These are phyloP conservation scores for Theileria sp. DNA, from an alignment of 169 alveolate species.

Conservation along the genomic window DNA sequence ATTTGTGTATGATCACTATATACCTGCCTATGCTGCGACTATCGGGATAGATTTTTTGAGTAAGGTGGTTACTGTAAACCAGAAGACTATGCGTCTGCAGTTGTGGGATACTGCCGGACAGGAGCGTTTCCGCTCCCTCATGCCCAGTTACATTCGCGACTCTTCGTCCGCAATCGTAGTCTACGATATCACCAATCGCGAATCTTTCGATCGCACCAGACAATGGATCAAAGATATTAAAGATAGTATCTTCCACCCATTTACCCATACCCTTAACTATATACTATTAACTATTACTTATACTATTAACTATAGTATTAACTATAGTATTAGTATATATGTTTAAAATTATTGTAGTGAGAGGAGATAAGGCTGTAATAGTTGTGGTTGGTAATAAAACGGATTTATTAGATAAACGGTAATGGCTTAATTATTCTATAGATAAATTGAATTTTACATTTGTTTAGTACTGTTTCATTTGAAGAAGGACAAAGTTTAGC, in stretches of 20 bases:
- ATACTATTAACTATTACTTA: too few relatives aligned
- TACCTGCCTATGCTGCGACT: constrained; percentile 85
- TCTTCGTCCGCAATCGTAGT: constrained; percentile 95
- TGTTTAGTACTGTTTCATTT: constrained; percentile 74
- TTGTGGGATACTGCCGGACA: constrained; percentile 99
- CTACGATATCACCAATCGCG: constrained; percentile 91
- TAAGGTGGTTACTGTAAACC: constrained; percentile 92
- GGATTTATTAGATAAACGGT: constrained; percentile 92
- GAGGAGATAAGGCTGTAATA: constrained; percentile 94
- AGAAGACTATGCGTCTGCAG: constrained; percentile 92
- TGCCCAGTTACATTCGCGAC: constrained; percentile 96
- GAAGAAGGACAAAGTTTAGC: constrained; percentile 92
- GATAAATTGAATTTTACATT: background rate
- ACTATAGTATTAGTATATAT: too few relatives aligned
- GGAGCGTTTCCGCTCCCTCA: constrained; percentile 93
- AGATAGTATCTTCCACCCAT: constrained; percentile 28
- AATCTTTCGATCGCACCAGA: constrained; percentile 86
- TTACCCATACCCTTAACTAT: too few relatives aligned
- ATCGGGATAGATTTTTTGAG: constrained; percentile 96
- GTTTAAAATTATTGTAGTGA: constrained; percentile 69
- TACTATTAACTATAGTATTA: too few relatives aligned
- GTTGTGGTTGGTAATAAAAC: constrained; percentile 96
- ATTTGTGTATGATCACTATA: constrained; percentile 95
- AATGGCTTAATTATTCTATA: background rate
- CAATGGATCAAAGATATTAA: constrained; percentile 97